phyloP scores from a whole-genome alignment of 179 eudicot species.

The Pouteria campechiana region DNA sequence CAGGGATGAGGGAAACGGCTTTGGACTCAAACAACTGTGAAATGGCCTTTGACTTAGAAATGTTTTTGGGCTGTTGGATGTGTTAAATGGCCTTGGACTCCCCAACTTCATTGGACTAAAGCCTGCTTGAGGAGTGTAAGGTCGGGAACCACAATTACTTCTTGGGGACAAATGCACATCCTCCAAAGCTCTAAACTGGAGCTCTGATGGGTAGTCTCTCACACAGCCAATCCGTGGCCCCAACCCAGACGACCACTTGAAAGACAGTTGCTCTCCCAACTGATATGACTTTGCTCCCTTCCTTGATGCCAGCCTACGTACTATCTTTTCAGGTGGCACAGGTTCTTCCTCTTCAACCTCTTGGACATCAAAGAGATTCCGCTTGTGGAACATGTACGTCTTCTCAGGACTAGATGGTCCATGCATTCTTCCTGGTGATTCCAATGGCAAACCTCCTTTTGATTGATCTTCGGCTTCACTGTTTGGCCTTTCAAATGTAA shows the following conservation, averaged over 20 bases:
- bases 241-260: slow-evolving; percentile 88
- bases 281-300: slow-evolving; percentile 69
- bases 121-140: no score
- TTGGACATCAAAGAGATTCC: slow-evolving; percentile 10
- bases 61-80: no score
- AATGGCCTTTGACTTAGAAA: no score
- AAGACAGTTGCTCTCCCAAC: slow-evolving; percentile 73
- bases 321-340: slow-evolving; percentile 46
- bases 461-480: slow-evolving; percentile 14
- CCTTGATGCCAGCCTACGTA: slow-evolving; percentile 61
- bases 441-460: neutral
- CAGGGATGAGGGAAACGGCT: no score
- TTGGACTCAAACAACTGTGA: no score
- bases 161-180: slow-evolving; percentile 70
- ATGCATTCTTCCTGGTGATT: slow-evolving; percentile 16
- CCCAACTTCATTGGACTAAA: no score
- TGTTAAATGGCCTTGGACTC: no score
- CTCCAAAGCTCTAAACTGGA: slow-evolving; percentile 67
- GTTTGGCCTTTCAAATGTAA: slow-evolving; percentile 19
- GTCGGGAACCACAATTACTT: no score
- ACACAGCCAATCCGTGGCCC: slow-evolving; percentile 93
- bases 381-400: slow-evolving; percentile 1
- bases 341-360: slow-evolving; percentile 26
- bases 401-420: slow-evolving; percentile 15
- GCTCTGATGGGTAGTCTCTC: slow-evolving; percentile 75